Evolutionary conservation across 306 rosid species (phyloP).

Genomic region (Mimosa bimucronata): DNA sequence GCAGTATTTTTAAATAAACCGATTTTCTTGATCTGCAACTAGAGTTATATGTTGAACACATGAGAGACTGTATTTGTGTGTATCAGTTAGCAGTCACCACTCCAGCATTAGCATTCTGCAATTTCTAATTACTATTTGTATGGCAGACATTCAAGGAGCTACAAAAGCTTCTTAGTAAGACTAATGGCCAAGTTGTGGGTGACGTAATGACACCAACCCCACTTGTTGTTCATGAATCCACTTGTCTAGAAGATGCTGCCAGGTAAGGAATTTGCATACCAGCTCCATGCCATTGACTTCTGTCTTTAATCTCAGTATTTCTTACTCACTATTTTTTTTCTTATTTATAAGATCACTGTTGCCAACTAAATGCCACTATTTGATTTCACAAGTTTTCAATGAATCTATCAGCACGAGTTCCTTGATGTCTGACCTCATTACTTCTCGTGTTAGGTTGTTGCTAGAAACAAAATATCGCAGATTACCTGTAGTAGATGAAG

Average conservation of each 20-base stretch:
- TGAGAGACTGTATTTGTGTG: conserved; percentile 21
- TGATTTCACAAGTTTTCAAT: not conserved
- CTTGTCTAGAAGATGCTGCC: conserved; percentile 87
- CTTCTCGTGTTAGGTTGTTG: conserved; percentile 61
- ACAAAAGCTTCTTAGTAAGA: conserved; percentile 85
- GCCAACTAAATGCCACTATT: too few species aligned
- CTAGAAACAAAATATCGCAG: conserved; percentile 91
- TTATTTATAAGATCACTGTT: not conserved
- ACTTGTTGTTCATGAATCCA: conserved; percentile 79
- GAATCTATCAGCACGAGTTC: conserved; percentile 9
- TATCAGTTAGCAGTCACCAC: conserved; percentile 10
- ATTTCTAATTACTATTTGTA: conserved; percentile 46
- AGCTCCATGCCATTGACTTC: conserved; percentile 2
- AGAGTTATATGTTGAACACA: not conserved
- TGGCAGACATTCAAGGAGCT: conserved; percentile 88
- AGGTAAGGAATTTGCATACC: conserved; percentile 49
- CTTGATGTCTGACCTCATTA: conserved; percentile 11
- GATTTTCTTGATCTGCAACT: not conserved
- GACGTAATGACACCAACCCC: conserved; percentile 96
- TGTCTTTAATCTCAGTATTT: not conserved
- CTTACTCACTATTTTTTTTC: not conserved
- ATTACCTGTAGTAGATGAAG: conserved; percentile 81
- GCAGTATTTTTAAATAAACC: conserved; percentile 1
- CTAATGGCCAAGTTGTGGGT: conserved; percentile 90
- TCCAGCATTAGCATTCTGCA: not conserved